These are phyloP conservation scores for Sugiyamaella paludigena DNA, from an alignment of 1,139 yeast genomes.

Conservation along the genomic window DNA sequence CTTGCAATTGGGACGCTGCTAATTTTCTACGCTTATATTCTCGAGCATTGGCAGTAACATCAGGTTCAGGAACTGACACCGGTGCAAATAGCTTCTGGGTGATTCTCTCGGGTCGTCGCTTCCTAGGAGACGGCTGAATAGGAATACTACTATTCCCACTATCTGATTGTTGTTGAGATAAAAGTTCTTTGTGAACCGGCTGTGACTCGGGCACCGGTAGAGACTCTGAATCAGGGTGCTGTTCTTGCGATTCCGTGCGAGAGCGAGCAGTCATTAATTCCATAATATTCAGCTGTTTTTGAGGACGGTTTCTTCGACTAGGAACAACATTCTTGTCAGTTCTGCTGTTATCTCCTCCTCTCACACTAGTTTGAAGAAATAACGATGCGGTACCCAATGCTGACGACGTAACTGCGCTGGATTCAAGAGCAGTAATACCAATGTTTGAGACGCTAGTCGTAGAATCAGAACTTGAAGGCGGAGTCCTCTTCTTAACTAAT, in stretches of 20 bases:
- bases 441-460: too few relatives aligned
- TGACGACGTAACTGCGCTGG: too few relatives aligned
- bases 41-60: slow-evolving; percentile 10
- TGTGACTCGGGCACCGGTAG: neutral
- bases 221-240: too few relatives aligned
- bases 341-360: neutral
- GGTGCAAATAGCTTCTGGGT: neutral
- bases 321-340: neutral
- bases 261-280: slow-evolving; percentile 3
- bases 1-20: neutral
- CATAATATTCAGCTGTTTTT: slow-evolving; percentile 12
- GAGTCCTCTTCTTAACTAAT: slow-evolving; percentile 1
- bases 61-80: neutral
- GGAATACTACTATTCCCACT: neutral
- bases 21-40: slow-evolving; percentile 7
- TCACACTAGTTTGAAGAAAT: slow-evolving; percentile 9
- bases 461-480: neutral
- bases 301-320: slow-evolving; percentile 4
- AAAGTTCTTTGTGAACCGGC: neutral
- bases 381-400: neutral
- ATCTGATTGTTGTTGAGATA: neutral
- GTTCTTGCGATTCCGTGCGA: too few relatives aligned
- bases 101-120: neutral
- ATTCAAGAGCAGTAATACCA: too few relatives aligned
- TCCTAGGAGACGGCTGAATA: neutral